A percentile compares a stretch with the other conserved stretches of the same genome.
Evolutionary conservation across 1,284 basidiomycete species (phyloP).

Genomic region (Ganoderma resinaceum): DNA sequence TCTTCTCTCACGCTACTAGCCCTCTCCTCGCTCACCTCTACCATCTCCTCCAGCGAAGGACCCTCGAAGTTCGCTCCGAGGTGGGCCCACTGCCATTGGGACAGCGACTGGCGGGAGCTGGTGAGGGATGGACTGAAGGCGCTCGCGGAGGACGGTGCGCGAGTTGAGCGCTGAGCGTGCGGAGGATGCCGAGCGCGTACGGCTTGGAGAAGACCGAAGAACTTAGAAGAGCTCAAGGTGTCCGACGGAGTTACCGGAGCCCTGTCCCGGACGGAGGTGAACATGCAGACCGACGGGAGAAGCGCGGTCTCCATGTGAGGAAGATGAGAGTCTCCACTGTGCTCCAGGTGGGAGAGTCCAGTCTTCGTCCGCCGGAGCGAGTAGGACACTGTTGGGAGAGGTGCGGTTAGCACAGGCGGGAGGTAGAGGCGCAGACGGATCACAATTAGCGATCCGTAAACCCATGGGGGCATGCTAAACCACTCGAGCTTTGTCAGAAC

Average conservation of each 20-base stretch:
- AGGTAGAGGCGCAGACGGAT: slow-evolving; percentile 36
- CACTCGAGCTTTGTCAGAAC: slow-evolving; percentile 38
- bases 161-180: slow-evolving; percentile 56
- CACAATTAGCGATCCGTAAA: slow-evolving; percentile 34
- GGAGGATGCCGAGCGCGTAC: slow-evolving; percentile 54
- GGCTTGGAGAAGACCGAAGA: slow-evolving; percentile 57
- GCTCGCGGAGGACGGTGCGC: slow-evolving; percentile 46
- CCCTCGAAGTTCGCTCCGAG: slow-evolving; percentile 7
- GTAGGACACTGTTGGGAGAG: slow-evolving; percentile 40
- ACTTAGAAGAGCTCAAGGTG: slow-evolving; percentile 56
- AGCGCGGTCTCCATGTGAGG: slow-evolving; percentile 57
- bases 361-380: slow-evolving; percentile 52
- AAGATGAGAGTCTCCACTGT: slow-evolving; percentile 50
- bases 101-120: slow-evolving; percentile 46
- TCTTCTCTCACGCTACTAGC: background rate
- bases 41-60: background rate
- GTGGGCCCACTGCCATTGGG: slow-evolving; percentile 39
- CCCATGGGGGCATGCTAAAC: slow-evolving; percentile 41
- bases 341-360: slow-evolving; percentile 50
- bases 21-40: background rate
- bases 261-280: slow-evolving; percentile 44
- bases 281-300: slow-evolving; percentile 52
- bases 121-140: slow-evolving; percentile 48
- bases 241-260: slow-evolving; percentile 12
- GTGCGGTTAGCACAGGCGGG: background rate